Base-by-base conservation (phyloP, 2,329 filamentous ascomycete species). In the Penicillium sp. region DNA sequence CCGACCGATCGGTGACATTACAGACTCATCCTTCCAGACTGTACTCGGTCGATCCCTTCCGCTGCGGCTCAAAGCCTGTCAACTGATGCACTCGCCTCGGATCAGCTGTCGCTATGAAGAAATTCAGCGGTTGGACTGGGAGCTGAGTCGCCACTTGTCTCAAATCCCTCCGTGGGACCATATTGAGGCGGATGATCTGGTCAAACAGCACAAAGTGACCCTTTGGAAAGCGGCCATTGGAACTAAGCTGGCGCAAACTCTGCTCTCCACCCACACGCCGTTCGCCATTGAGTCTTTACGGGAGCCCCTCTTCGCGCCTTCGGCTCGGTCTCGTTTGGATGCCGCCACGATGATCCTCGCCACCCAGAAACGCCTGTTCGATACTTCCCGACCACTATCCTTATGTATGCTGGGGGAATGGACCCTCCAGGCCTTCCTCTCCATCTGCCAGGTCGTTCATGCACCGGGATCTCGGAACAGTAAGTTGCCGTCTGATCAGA, bases 81-180 rank as follows among this genome's bases (percentile, higher is more conserved):
- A 52, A 2, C 40, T 70, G 33, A 69, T 69, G 65, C 66, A 70
- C 49, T 65, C 64, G 1, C 67, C 67, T 1, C 60, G 58, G 3
- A 63, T 70, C 24, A 66, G 52, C 24, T 69, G 67, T 46, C 61
- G 61, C n/a, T 69, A 71, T 32, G 63, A 69, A n/a, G 68, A 72
- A 28, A 66, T 72, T 11, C 56, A 64, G 5, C 61, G 60, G 5
- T 48, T 72, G n/a, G 70, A 73, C 40, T 66, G 63, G 52, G 68
- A 72, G 29, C 51, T 73, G 5, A 64, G 53, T 29, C 60, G 62
- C 4, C 56, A 66, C 13, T 55, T 70, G 11, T 62, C 64, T 4
- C 58, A 59, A 3, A 64, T 71, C 34, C 68, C 69, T 0, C 13
- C 49, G 0, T 72, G 69, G 69, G 37, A 47, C 3, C 12, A 40